A percentile compares a stretch with the other conserved stretches of the same genome.
Conservation (phyloP, 73 alveolate species). For the Urostyla sp. region DNA sequence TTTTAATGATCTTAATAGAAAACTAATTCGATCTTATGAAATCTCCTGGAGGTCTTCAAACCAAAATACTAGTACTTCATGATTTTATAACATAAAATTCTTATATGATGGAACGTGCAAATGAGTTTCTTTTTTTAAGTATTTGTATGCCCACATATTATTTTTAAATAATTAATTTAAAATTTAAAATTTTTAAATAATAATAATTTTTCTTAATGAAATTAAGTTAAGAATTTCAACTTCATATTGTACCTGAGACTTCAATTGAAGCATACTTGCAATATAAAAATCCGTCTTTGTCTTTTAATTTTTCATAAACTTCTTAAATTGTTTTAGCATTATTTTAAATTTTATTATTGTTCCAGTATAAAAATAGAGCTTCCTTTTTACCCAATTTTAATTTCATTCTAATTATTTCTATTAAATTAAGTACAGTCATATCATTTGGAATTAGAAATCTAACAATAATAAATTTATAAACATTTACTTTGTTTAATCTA, state of each 20-base stretch:
- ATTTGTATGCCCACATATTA: slow-evolving; percentile 75
- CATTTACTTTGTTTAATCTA: neutral
- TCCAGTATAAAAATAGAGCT: slow-evolving; percentile 13
- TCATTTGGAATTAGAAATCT: slow-evolving; percentile 41
- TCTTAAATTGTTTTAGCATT: neutral
- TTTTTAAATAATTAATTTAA: neutral
- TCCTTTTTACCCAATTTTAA: neutral
- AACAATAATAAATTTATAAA: neutral
- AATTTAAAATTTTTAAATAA: neutral
- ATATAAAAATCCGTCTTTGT: slow-evolving; percentile 49
- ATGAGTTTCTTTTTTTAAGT: slow-evolving; percentile 67
- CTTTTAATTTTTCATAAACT: slow-evolving; percentile 33
- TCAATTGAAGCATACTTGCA: slow-evolving; percentile 49
- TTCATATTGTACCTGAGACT: slow-evolving; percentile 32
- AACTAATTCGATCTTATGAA: slow-evolving; percentile 50
- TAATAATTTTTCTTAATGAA: too few species aligned
- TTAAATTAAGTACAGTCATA: slow-evolving; percentile 5
- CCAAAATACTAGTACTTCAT: slow-evolving; percentile 69
- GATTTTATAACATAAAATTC: slow-evolving; percentile 60
- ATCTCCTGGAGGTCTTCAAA: slow-evolving; percentile 71
- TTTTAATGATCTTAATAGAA: slow-evolving; percentile 50
- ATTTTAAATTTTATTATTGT: slow-evolving; percentile 3
- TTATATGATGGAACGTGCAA: slow-evolving; percentile 50
- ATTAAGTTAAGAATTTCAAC: too few species aligned
- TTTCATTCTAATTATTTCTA: neutral